Percentiles rank a stretch among this genome's conserved stretches.
These are phyloP conservation scores for Cyberlindnera suaveolens DNA, from an alignment of 805 yeast species.

Conservation along the genomic window DNA sequence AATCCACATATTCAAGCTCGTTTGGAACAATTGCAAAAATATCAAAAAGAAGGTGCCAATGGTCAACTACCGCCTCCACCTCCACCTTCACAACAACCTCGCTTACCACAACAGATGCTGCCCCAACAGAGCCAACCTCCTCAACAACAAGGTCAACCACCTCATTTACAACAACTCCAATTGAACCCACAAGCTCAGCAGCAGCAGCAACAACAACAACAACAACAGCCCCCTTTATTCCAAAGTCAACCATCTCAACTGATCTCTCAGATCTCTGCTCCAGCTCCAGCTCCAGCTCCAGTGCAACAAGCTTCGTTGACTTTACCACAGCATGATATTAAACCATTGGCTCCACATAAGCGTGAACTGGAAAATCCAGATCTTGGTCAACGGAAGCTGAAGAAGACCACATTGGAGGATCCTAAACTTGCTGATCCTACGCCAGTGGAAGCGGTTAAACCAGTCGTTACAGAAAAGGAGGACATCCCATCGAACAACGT, in stretches of 20 bases:
- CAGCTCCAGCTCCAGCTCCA: conserved; percentile 9
- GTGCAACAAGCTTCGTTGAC: neutral
- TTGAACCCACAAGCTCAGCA: conserved; percentile 25
- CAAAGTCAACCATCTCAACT: neutral
- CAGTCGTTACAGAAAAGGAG: neutral
- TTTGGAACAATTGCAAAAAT: conserved; percentile 73
- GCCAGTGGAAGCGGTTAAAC: too few species aligned
- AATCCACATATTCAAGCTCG: conserved; percentile 93
- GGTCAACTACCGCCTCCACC: conserved; percentile 55
- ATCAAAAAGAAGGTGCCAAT: conserved; percentile 59
- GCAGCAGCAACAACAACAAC: conserved; percentile 16
- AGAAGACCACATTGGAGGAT: neutral
- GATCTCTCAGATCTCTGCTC: neutral
- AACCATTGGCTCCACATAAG: conserved; percentile 8
- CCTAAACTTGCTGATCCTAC: neutral
- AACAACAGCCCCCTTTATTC: neutral
- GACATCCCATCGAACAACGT: neutral
- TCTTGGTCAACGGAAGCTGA: conserved; percentile 8
- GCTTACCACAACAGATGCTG: conserved; percentile 59
- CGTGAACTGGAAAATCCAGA: conserved; percentile 13
- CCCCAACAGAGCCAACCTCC: conserved; percentile 27
- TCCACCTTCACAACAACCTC: conserved; percentile 50
- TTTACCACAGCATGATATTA: conserved; percentile 2
- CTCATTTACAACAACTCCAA: conserved; percentile 17
- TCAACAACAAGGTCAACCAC: conserved; percentile 20